Percentiles rank a stretch among this genome's conserved stretches.
phyloP scores from a whole-genome alignment of 495 filamentous ascomycete species.

The Neurospora sublineolata region DNA sequence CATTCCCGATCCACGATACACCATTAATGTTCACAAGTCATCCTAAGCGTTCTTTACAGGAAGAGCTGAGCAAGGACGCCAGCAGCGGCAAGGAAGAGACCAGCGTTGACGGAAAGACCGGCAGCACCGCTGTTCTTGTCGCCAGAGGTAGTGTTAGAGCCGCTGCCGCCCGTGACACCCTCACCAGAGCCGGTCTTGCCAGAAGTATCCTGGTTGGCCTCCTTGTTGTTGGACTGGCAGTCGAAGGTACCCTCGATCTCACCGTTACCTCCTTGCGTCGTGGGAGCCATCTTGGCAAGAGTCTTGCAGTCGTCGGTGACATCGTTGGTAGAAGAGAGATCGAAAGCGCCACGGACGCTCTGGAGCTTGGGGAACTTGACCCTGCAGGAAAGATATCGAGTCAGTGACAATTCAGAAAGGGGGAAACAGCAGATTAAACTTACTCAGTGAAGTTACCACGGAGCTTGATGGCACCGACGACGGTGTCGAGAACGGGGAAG shows the following conservation, averaged over 20 bases:
- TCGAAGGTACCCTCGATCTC: constrained; percentile 49
- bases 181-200: constrained; percentile 13
- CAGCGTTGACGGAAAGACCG: constrained; percentile 23
- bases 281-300: constrained; percentile 32
- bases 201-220: constrained; percentile 31
- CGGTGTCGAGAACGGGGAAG: constrained; percentile 53
- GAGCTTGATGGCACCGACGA: constrained; percentile 82
- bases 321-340: constrained; percentile 61
- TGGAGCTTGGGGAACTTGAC: constrained; percentile 56
- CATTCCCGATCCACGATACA: not conserved
- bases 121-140: constrained; percentile 22
- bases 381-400: constrained; percentile 29
- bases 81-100: constrained; percentile 28
- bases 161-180: constrained; percentile 6
- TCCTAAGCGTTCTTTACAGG: constrained; percentile 10
- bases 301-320: constrained; percentile 38
- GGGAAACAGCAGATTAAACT: constrained; percentile 24
- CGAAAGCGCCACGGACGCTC: constrained; percentile 76
- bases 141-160: constrained; percentile 5
- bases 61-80: constrained; percentile 26
- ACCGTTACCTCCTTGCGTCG: constrained; percentile 27
- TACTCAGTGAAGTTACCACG: constrained; percentile 74
- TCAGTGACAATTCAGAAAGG: not conserved
- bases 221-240: constrained; percentile 40
- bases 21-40: constrained; percentile 3